Conservation (phyloP, 208 protist species). For the Crithidia bombi region DNA sequence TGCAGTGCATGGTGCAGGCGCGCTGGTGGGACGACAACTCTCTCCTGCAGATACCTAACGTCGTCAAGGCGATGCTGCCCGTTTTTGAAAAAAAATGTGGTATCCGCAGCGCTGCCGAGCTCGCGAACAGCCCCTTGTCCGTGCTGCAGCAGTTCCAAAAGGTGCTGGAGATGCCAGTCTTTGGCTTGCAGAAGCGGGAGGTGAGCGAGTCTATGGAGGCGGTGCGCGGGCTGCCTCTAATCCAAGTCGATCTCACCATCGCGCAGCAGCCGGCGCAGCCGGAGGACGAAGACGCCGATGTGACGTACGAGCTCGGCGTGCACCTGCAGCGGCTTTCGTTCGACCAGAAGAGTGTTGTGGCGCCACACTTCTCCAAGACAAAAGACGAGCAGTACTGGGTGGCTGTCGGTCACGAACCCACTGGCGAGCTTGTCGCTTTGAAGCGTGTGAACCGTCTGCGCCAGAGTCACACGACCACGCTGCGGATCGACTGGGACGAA, state of each 20-base stretch:
- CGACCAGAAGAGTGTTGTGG: conserved; percentile 60
- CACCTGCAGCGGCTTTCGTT: conserved; percentile 72
- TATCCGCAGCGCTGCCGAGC: conserved; percentile 67
- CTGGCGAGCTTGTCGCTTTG: conserved; percentile 92
- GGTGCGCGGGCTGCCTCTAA: conserved; percentile 71
- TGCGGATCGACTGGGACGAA: conserved; percentile 91
- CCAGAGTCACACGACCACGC: conserved; percentile 45
- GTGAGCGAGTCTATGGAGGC: conserved; percentile 79
- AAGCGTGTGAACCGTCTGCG: conserved; percentile 88
- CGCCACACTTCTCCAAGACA: conserved; percentile 88
- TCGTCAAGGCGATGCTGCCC: conserved; percentile 75
- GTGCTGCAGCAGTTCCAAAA: conserved; percentile 49
- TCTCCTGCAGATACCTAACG: conserved; percentile 89
- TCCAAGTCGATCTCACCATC: conserved; percentile 75
- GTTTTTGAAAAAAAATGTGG: conserved; percentile 54
- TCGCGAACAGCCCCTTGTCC: conserved; percentile 70
- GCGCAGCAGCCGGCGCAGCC: conserved; percentile 28
- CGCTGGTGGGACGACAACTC: conserved; percentile 86
- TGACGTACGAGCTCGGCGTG: conserved; percentile 57
- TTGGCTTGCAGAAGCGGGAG: conserved; percentile 48
- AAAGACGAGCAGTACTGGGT: conserved; percentile 95
- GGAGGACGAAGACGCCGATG: conserved; percentile 41
- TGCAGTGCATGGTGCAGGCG: conserved; percentile 96
- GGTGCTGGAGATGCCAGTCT: conserved; percentile 55
- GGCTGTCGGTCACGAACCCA: conserved; percentile 78